A percentile compares a stretch with the other conserved stretches of the same genome.
Evolutionary conservation across 163 green algal species (phyloP).

Genomic region (Coccomyxa subellipsoidea): DNA sequence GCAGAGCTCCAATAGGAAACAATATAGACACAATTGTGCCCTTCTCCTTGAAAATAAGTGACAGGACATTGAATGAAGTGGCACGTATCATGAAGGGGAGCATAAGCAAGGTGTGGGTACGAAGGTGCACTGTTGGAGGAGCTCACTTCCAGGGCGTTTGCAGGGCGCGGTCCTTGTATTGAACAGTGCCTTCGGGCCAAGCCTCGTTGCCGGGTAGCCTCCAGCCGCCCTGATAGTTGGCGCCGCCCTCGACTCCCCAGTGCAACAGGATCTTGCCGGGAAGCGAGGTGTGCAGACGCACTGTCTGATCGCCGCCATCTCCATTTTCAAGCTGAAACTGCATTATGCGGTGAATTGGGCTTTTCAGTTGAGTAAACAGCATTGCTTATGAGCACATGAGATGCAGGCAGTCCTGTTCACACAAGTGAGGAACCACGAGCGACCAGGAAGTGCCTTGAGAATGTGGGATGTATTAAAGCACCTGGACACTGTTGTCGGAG

Average conservation of each 20-base stretch:
- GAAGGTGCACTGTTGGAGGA: no score
- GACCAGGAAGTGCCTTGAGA: no score
- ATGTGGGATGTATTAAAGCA: background rate
- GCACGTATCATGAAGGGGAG: no score
- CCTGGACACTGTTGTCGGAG: background rate
- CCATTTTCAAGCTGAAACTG: conserved; percentile 24
- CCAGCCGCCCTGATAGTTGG: conserved; percentile 85
- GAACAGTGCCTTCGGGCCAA: conserved; percentile 75
- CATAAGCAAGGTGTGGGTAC: no score
- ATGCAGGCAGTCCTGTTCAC: background rate
- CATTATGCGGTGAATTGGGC: no score
- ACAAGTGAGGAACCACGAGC: no score
- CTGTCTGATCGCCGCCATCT: conserved; percentile 15
- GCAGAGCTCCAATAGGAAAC: background rate
- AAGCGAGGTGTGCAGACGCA: conserved; percentile 55
- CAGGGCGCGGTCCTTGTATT: conserved; percentile 94
- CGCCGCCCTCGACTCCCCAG: conserved; percentile 88
- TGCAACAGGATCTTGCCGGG: conserved; percentile 80
- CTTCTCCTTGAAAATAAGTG: no score
- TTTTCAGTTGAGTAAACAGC: no score
- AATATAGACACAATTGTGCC: no score
- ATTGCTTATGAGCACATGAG: background rate
- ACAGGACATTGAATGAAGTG: no score
- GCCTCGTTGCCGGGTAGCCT: conserved; percentile 60
- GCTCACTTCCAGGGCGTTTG: conserved; percentile 73